Evolutionary conservation across 2,329 filamentous ascomycete species (phyloP), one percentile per base, ranked within the genome.

Genomic region (Xylaria sp.): DNA sequence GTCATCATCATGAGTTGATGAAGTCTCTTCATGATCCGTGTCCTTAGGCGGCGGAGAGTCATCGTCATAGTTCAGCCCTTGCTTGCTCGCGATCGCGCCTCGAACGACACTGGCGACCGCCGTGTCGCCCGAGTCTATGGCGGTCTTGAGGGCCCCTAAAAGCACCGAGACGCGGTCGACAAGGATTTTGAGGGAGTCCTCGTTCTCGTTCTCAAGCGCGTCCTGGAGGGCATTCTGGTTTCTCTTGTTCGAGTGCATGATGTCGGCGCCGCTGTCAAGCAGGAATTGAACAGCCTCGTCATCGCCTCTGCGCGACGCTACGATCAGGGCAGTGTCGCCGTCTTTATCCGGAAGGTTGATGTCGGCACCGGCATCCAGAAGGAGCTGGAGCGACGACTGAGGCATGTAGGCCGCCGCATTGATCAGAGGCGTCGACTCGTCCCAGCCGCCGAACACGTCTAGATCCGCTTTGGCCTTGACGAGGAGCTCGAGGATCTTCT

Each of bases 291-390:
- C 68, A 2, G 67, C 67, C 16, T 69, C 67, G 0, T 60, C 50
- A 21, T 76, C 73, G 1, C 69, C 70, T 34, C 60, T 59, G 8
- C 52, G 53, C 0, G 74, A 66, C 2, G 74, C 72, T 0, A 71
- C 57, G 7, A 76, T 75, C 1, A 77, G 64, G 1, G 74, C 71
- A 0, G 74, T 74, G 37, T 75, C 68, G 8, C 72, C 68, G 4
- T 72, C 65, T 1, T 66, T 52, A 24, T 71, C 70, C 0, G 65
- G 52, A 2, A 71, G 61, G 38, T 75, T 72, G 24, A 76, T 72
- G 43, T 75, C 66, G 0, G 73, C 73, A 0, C 73, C 71, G 0
- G 69, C 69, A 11, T 72, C 66, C 3, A 76, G 63, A 2, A 75
- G 54, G 3, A 67, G 46, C 18, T 65, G 62, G 1, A 75, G 51